Percentiles rank a stretch among this genome's conserved stretches.
phyloP scores from a whole-genome alignment of 2,329 filamentous ascomycete genomes.

The Fusarium goolgardi region DNA sequence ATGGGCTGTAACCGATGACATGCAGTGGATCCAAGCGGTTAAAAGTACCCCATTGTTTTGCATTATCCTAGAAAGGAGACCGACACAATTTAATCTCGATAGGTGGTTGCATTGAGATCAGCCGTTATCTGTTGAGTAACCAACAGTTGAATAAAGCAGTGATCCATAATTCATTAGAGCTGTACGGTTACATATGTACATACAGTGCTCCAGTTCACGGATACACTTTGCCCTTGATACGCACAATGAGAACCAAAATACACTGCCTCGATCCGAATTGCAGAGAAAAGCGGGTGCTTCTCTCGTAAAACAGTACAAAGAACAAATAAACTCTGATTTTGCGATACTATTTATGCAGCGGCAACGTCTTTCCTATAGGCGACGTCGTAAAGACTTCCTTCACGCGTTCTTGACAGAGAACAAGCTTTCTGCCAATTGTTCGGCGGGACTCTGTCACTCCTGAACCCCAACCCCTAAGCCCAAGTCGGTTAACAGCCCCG shows the following conservation, averaged over 20 bases:
- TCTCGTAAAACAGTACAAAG: not conserved
- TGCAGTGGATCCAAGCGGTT: not conserved
- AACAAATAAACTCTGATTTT: not conserved
- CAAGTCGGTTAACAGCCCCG: conserved; percentile 2
- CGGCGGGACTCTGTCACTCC: not conserved
- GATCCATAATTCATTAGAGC: conserved; percentile 14
- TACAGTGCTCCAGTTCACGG: not conserved
- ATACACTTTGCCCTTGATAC: not conserved
- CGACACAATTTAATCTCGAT: not conserved
- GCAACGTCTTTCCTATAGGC: not conserved
- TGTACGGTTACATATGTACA: not conserved
- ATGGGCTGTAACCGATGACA: conserved; percentile 1
- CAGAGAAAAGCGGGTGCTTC: not conserved
- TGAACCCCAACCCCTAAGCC: not conserved
- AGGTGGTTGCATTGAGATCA: not conserved
- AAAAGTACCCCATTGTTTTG: not conserved
- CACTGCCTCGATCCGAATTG: not conserved
- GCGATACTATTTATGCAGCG: not conserved
- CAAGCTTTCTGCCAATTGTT: conserved; percentile 4
- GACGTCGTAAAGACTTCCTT: not conserved
- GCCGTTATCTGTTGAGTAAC: not conserved
- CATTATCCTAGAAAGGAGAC: not conserved
- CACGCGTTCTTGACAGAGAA: not conserved
- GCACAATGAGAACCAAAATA: not conserved
- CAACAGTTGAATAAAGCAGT: not conserved